phyloP scores from a whole-genome alignment of 345 rosid species.

The Nephelium lappaceum region DNA sequence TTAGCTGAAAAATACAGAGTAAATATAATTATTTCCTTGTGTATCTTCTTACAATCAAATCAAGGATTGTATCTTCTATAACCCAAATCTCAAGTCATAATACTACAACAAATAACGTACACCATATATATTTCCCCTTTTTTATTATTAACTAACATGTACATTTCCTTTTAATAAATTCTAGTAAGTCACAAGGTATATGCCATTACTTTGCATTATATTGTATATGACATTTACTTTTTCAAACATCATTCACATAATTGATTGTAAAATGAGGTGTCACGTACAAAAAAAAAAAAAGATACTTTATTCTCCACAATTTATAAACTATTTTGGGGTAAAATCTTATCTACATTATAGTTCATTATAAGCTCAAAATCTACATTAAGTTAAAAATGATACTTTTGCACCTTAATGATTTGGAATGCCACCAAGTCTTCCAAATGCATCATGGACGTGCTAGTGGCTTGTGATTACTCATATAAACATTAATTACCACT shows the following conservation, averaged over 20 bases:
- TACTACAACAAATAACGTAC: no score
- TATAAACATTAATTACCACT: neutral
- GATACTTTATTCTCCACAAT: neutral
- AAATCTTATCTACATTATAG: neutral
- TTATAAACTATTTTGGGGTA: neutral
- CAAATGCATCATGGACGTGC: neutral
- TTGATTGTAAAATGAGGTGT: conserved; percentile 1
- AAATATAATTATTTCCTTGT: no score
- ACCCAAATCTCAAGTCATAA: no score
- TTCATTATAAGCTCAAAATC: conserved; percentile 9
- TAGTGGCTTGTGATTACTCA: neutral
- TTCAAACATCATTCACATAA: neutral
- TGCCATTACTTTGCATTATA: no score
- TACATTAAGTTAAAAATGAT: neutral
- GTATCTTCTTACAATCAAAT: no score
- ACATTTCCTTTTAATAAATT: no score
- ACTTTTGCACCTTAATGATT: neutral
- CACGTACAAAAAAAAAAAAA: neutral
- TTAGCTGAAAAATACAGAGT: no score
- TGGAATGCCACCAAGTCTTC: conserved; percentile 2
- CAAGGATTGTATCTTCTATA: no score
- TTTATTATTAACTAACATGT: neutral
- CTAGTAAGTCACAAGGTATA: neutral
- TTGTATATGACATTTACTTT: neutral
- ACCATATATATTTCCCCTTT: no score